Percentiles rank a stretch among this genome's conserved stretches.
These are phyloP conservation scores for Mycena belliarum DNA, from an alignment of 768 basidiomycete species.

Conservation along the genomic window DNA sequence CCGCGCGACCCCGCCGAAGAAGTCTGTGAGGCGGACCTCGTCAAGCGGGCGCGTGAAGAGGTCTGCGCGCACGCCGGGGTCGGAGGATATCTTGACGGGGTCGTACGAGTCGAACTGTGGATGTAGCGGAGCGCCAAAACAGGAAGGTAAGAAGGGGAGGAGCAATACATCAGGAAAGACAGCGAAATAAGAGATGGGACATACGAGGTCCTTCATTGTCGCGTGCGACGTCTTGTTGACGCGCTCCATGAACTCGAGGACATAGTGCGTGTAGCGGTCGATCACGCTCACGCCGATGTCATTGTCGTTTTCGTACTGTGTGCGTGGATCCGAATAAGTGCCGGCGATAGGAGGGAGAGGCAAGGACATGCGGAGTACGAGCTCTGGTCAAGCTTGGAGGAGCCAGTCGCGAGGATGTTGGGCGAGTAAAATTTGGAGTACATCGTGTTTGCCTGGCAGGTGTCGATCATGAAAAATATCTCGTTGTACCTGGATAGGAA, in stretches of 20 bases:
- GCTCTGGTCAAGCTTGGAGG: constrained; percentile 80
- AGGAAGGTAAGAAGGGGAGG: not conserved
- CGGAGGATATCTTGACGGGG: constrained; percentile 71
- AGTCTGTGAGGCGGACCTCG: constrained; percentile 71
- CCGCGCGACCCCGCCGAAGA: constrained; percentile 86
- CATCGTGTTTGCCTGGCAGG: constrained; percentile 96
- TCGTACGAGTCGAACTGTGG: constrained; percentile 83
- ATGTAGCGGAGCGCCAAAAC: not conserved
- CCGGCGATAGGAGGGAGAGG: not conserved
- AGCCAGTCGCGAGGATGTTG: constrained; percentile 89
- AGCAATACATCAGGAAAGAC: not conserved
- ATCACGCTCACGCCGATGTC: constrained; percentile 97
- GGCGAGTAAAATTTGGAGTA: constrained; percentile 93
- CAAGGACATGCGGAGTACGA: constrained; percentile 79
- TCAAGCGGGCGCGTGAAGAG: constrained; percentile 72
- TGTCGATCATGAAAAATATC: constrained; percentile 97
- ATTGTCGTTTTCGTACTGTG: constrained; percentile 86
- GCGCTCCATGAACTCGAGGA: constrained; percentile 88
- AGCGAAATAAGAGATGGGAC: constrained; percentile 29
- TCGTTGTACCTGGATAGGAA: constrained; percentile 77
- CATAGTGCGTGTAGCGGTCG: constrained; percentile 90
- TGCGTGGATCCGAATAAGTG: not conserved
- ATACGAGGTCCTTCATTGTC: constrained; percentile 80
- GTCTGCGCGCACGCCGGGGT: constrained; percentile 87
- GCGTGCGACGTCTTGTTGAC: constrained; percentile 87